Percentiles rank a stretch among this genome's conserved stretches.
Evolutionary conservation across 202 grass and related monocot species (phyloP).

Genomic region (Musa balbisiana): DNA sequence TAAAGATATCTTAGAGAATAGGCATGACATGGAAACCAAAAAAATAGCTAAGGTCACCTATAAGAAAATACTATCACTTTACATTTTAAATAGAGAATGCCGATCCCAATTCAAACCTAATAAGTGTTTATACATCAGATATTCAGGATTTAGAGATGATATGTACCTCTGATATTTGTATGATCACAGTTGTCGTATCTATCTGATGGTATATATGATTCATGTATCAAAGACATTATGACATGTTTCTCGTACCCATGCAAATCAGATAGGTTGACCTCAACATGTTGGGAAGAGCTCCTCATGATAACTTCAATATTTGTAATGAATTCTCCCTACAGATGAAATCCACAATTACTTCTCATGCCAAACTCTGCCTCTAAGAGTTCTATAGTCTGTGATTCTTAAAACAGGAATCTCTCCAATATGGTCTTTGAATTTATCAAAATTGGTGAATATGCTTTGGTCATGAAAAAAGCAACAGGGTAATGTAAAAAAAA

Average conservation of each 20-base stretch:
- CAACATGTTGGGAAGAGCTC: slow-evolving; percentile 45
- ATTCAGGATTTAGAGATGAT: background rate
- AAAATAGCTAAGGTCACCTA: background rate
- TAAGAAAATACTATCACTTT: background rate
- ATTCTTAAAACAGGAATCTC: background rate
- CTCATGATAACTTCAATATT: slow-evolving; percentile 42
- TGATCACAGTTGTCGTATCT: slow-evolving; percentile 18
- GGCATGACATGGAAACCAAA: background rate
- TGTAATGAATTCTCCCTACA: slow-evolving; percentile 47
- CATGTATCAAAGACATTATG: slow-evolving; percentile 46
- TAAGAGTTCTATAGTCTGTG: background rate
- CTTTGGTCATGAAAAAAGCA: background rate
- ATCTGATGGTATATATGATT: slow-evolving; percentile 23
- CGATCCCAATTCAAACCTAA: background rate
- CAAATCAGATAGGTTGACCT: slow-evolving; percentile 54
- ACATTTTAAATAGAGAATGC: background rate
- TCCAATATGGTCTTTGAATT: too few relatives aligned
- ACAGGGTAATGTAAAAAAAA: background rate
- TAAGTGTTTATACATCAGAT: background rate
- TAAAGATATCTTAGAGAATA: background rate
- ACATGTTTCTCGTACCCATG: slow-evolving; percentile 64
- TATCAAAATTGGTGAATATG: background rate
- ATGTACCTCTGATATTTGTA: slow-evolving; percentile 44
- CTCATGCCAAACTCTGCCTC: too few relatives aligned
- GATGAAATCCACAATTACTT: background rate